Evolutionary conservation across 768 basidiomycete genomes (phyloP).

Genomic region (Suillus sp.): DNA sequence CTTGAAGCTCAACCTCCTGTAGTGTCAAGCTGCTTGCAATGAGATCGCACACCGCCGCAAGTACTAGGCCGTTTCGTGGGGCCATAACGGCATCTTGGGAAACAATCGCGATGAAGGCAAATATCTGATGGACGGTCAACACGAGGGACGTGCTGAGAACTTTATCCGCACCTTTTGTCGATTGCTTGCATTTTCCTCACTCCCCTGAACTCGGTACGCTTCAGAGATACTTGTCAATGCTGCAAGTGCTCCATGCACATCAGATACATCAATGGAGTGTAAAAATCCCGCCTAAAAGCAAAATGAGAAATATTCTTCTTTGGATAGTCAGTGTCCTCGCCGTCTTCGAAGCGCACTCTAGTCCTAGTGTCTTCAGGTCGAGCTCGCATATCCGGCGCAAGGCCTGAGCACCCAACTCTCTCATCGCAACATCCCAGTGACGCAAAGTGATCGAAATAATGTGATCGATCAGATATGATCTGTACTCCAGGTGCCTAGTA

Average conservation of each 20-base stretch:
- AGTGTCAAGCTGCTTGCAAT: constrained; percentile 67
- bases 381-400: constrained; percentile 66
- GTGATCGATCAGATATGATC: constrained; percentile 67
- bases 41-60: constrained; percentile 70
- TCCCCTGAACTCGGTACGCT: constrained; percentile 46
- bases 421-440: constrained; percentile 89
- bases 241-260: constrained; percentile 82
- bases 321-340: constrained; percentile 44
- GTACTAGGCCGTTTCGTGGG: constrained; percentile 70
- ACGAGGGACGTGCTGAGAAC: constrained; percentile 1
- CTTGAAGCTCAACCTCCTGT: constrained; percentile 47
- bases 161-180: constrained; percentile 45
- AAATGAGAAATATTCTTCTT: constrained; percentile 14
- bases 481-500: constrained; percentile 77
- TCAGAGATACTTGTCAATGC: constrained; percentile 72
- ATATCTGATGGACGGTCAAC: constrained; percentile 51
- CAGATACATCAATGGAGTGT: constrained; percentile 62
- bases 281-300: constrained; percentile 52
- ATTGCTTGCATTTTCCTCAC: constrained; percentile 36
- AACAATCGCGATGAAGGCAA: constrained; percentile 55
- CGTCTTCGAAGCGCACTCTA: constrained; percentile 48
- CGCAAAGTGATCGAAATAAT: constrained; percentile 71
- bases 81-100: constrained; percentile 62
- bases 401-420: constrained; percentile 76
- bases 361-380: constrained; percentile 57